These are phyloP conservation scores for Neonectria hederae DNA, from an alignment of 2,329 filamentous ascomycete genomes.

Conservation along the genomic window DNA sequence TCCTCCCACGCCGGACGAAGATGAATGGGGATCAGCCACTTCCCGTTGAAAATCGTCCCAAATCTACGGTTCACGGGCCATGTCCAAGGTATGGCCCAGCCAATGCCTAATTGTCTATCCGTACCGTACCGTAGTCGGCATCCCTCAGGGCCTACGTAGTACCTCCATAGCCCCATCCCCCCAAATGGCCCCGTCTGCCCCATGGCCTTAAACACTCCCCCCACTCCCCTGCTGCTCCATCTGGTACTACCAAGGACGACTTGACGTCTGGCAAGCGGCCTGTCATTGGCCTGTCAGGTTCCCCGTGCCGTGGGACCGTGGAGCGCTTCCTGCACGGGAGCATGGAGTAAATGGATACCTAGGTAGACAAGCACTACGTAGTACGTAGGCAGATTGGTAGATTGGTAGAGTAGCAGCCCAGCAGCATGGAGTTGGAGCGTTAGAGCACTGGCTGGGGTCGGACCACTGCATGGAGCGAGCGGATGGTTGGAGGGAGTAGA, in stretches of 20 bases:
- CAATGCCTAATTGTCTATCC: neutral
- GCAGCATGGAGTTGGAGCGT: neutral
- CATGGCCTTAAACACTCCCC: neutral
- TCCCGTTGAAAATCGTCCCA: neutral
- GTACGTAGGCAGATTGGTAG: no score
- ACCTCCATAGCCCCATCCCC: neutral
- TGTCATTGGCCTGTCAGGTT: slow-evolving; percentile 23
- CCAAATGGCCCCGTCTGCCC: neutral
- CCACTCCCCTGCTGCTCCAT: neutral
- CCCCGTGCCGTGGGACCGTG: slow-evolving; percentile 21
- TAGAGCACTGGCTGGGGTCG: neutral
- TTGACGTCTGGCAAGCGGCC: slow-evolving; percentile 21
- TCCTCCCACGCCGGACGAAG: neutral
- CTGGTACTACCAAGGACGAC: slow-evolving; percentile 9
- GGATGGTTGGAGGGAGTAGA: neutral
- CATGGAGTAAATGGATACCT: no score
- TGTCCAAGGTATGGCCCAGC: no score
- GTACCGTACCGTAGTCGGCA: neutral
- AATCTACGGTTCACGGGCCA: neutral
- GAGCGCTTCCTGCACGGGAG: no score
- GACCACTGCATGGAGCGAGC: neutral
- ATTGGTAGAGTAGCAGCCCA: slow-evolving; percentile 2
- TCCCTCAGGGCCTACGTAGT: neutral
- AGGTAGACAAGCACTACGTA: no score
- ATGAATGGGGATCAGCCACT: neutral